These are phyloP conservation scores for Castanea mollissima DNA, from an alignment of 306 rosid species.

Conservation along the genomic window DNA sequence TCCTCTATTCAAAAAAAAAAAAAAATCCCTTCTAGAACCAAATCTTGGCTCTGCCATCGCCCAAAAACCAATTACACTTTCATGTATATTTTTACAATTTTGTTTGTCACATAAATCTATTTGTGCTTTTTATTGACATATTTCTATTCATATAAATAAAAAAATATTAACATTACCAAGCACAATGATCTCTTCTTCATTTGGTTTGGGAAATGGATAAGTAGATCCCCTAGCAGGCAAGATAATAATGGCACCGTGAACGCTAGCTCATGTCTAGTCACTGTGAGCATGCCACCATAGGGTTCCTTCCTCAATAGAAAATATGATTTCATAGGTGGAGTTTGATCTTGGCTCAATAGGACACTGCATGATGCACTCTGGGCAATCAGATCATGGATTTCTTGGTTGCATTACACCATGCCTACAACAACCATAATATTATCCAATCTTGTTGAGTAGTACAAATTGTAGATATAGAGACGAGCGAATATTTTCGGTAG, in stretches of 20 bases:
- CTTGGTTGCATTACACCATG: slow-evolving; percentile 40
- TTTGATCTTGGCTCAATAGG: slow-evolving; percentile 26
- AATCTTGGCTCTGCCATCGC: too few relatives aligned
- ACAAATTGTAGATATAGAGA: too few relatives aligned
- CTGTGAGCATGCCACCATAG: slow-evolving; percentile 51
- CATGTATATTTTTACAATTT: too few relatives aligned
- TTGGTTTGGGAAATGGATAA: slow-evolving; percentile 27
- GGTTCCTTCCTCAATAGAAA: slow-evolving; percentile 40
- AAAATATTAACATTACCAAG: slow-evolving; percentile 11
- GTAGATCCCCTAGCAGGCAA: slow-evolving; percentile 2
- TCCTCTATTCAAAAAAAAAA: too few relatives aligned
- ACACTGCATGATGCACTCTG: slow-evolving; percentile 38
- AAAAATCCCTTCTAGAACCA: too few relatives aligned
- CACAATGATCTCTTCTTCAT: slow-evolving; percentile 6
- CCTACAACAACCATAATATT: slow-evolving; percentile 6
- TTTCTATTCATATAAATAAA: too few relatives aligned
- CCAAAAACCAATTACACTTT: too few relatives aligned
- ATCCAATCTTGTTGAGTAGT: too few relatives aligned
- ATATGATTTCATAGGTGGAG: slow-evolving; percentile 29
- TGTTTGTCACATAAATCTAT: too few relatives aligned
- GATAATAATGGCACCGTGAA: slow-evolving; percentile 32
- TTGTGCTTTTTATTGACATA: too few relatives aligned
- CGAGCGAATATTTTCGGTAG: too few relatives aligned
- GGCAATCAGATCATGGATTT: slow-evolving; percentile 44
- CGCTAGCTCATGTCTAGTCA: slow-evolving; percentile 35